phyloP scores from a whole-genome alignment of 2,329 filamentous ascomycete genomes.

The Apiospora pterosperma region DNA sequence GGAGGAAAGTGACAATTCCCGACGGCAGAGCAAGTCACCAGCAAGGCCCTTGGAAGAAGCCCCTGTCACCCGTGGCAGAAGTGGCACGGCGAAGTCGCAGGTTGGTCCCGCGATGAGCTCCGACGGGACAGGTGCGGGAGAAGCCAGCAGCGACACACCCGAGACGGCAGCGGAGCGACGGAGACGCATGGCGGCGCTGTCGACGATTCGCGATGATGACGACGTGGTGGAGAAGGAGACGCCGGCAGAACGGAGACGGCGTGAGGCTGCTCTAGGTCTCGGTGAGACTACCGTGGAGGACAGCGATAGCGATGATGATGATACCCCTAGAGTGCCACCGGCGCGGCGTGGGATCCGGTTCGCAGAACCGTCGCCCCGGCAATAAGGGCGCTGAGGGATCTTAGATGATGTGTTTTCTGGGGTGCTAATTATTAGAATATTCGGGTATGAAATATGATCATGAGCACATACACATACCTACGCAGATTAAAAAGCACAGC shows the following conservation, averaged over 20 bases:
- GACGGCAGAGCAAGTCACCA: background rate
- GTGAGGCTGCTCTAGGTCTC: constrained; percentile 71
- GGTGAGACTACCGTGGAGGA: constrained; percentile 37
- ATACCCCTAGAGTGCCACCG: constrained; percentile 50
- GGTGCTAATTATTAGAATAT: background rate
- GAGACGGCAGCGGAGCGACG: constrained; percentile 71
- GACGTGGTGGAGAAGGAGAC: constrained; percentile 59
- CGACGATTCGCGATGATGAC: constrained; percentile 39
- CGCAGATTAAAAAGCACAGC: too few species aligned
- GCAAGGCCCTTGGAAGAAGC: background rate
- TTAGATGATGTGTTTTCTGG: background rate
- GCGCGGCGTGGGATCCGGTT: constrained; percentile 58
- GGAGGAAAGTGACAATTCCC: background rate
- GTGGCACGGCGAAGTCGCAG: background rate
- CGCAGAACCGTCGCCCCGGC: constrained; percentile 41
- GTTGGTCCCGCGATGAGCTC: constrained; percentile 12
- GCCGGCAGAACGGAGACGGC: constrained; percentile 68
- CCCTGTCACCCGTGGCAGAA: background rate
- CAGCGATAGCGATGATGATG: constrained; percentile 55
- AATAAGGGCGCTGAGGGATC: background rate
- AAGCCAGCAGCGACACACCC: constrained; percentile 35
- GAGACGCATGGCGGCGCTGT: constrained; percentile 56
- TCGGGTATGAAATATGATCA: background rate
- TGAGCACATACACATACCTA: background rate
- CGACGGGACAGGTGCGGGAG: constrained; percentile 15